Evolutionary conservation across 176 grass and related monocot genomes (phyloP).

Genomic region (Bothriochloa decipiens): DNA sequence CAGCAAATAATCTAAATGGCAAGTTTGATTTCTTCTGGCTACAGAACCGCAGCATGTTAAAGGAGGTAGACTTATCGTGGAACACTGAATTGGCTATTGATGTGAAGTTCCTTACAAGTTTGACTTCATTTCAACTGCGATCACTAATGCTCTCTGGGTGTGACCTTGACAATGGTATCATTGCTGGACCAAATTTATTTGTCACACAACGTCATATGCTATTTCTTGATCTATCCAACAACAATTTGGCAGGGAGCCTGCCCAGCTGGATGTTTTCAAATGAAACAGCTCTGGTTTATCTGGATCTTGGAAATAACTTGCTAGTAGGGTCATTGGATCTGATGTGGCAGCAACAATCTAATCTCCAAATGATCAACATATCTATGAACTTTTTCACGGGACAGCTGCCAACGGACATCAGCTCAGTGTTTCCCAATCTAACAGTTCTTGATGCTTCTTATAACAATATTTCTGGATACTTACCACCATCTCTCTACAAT

Average conservation of each 20-base stretch:
- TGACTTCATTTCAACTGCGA: background rate
- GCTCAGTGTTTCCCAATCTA: slow-evolving; percentile 31
- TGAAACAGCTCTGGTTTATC: background rate
- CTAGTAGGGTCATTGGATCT: slow-evolving; percentile 9
- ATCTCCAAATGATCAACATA: slow-evolving; percentile 25
- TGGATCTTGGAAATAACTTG: slow-evolving; percentile 21
- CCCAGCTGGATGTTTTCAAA: slow-evolving; percentile 34
- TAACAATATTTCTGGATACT: slow-evolving; percentile 23
- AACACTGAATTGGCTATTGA: background rate
- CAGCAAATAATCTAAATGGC: background rate
- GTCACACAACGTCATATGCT: background rate
- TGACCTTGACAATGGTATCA: background rate
- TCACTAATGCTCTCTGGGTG: background rate
- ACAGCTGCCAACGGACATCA: slow-evolving; percentile 19
- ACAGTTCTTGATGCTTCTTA: background rate
- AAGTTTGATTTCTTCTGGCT: slow-evolving; percentile 4
- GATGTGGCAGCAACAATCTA: background rate
- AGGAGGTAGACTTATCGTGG: background rate
- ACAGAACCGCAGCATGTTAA: background rate
- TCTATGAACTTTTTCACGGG: background rate
- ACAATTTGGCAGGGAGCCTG: background rate
- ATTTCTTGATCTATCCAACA: slow-evolving; percentile 25
- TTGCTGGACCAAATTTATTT: slow-evolving; percentile 8
- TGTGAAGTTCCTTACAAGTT: background rate
- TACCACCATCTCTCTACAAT: slow-evolving; percentile 12